phyloP scores from a whole-genome alignment of 2,329 filamentous ascomycete genomes.

The Rhinocladiella similis region DNA sequence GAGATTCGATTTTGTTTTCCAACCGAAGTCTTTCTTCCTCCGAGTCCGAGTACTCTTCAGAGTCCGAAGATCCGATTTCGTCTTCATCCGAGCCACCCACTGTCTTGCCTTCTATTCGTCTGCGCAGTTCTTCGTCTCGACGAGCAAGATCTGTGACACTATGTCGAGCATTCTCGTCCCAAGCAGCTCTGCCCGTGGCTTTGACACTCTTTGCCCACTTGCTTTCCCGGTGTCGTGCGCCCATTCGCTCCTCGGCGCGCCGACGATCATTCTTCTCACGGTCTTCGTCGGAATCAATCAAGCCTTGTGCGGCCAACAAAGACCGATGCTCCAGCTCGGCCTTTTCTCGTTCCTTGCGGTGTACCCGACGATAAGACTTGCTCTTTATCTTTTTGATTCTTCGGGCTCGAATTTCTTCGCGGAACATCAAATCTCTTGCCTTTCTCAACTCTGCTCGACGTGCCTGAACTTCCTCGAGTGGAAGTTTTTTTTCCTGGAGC shows the following conservation, averaged over 20 bases:
- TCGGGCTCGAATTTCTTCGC: conserved; percentile 84
- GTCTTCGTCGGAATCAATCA: conserved; percentile 64
- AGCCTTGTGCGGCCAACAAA: conserved; percentile 57
- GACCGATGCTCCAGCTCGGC: conserved; percentile 13
- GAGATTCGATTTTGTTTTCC: conserved; percentile 41
- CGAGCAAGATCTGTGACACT: conserved; percentile 79
- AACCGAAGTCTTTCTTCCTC: conserved; percentile 50
- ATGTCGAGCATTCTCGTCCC: conserved; percentile 82
- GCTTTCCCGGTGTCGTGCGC: conserved; percentile 80
- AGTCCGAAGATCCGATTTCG: conserved; percentile 59
- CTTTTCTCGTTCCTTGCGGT: conserved; percentile 60
- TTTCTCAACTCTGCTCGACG: conserved; percentile 73
- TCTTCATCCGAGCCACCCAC: conserved; percentile 64
- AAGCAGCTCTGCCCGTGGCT: conserved; percentile 74
- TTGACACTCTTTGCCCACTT: conserved; percentile 89
- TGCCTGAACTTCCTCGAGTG: conserved; percentile 70
- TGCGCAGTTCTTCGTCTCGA: conserved; percentile 77
- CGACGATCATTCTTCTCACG: conserved; percentile 68
- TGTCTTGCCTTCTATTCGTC: conserved; percentile 73
- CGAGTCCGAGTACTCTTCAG: conserved; percentile 64
- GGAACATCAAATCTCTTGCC: conserved; percentile 80
- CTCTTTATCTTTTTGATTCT: conserved; percentile 99
- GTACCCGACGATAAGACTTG: conserved; percentile 88
- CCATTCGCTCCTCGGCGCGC: conserved; percentile 81
- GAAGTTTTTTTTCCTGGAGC: conserved; percentile 69